Evolutionary conservation across 768 basidiomycete genomes (phyloP).

Genomic region (Ramaria sp.): DNA sequence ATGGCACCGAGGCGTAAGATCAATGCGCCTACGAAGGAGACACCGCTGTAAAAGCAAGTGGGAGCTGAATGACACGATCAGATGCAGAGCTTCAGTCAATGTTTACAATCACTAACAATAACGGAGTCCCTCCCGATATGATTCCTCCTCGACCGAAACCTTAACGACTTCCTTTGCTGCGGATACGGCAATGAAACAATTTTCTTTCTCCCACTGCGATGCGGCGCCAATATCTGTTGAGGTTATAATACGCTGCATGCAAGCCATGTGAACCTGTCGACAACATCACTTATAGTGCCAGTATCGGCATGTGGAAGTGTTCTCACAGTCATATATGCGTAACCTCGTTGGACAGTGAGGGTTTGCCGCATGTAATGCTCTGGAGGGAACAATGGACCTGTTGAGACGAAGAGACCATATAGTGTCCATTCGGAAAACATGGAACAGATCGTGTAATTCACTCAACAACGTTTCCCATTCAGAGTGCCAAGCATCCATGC

Average conservation of each 20-base stretch:
- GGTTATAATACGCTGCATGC: slow-evolving; percentile 3
- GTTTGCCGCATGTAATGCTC: slow-evolving; percentile 8
- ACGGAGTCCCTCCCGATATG: slow-evolving; percentile 2
- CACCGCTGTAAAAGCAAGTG: slow-evolving; percentile 4
- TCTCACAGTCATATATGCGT: slow-evolving; percentile 2
- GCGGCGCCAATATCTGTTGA: background rate
- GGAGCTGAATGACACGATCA: background rate
- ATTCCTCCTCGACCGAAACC: background rate
- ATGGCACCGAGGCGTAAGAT: slow-evolving; percentile 1
- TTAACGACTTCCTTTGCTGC: slow-evolving; percentile 1
- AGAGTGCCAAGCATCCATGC: slow-evolving; percentile 5
- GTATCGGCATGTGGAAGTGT: background rate
- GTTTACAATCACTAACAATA: slow-evolving; percentile 2
- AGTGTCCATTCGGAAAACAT: background rate
- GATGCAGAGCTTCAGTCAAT: background rate
- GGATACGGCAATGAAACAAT: background rate
- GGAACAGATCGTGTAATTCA: background rate
- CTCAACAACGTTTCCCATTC: background rate
- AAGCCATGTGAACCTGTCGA: slow-evolving; percentile 2
- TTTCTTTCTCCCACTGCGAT: background rate
- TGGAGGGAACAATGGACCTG: background rate
- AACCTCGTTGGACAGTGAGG: background rate
- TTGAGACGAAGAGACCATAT: background rate
- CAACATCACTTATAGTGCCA: background rate
- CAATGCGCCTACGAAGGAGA: slow-evolving; percentile 3